Conservation (phyloP, 1,284 basidiomycete species). For the Hemileia vastatrix region DNA sequence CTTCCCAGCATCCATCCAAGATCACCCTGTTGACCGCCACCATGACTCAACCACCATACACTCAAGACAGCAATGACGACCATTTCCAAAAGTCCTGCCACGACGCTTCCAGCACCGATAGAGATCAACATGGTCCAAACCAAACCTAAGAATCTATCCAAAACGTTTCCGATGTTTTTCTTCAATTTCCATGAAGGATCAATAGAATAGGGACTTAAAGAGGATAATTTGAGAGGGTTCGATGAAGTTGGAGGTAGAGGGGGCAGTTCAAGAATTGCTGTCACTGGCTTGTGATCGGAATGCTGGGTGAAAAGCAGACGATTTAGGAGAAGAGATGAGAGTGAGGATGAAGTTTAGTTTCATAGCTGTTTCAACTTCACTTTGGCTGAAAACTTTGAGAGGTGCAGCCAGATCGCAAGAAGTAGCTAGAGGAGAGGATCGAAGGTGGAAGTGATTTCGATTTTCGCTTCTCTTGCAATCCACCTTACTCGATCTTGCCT, state of each 20-base stretch:
- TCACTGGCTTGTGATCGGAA: slow-evolving; percentile 45
- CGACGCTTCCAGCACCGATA: slow-evolving; percentile 63
- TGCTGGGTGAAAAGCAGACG: slow-evolving; percentile 15
- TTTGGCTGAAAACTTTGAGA: no score
- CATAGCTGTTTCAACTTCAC: no score
- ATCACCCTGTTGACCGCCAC: no score
- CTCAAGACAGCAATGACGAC: no score
- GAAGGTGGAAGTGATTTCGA: background rate
- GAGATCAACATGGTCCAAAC: slow-evolving; percentile 63
- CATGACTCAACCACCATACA: no score
- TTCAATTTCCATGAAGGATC: slow-evolving; percentile 50
- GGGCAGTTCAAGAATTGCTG: slow-evolving; percentile 38
- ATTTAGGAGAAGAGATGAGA: background rate
- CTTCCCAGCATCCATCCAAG: no score
- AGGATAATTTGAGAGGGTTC: slow-evolving; percentile 48
- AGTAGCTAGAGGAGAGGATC: no score
- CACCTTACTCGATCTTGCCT: slow-evolving; percentile 1
- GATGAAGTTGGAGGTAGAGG: background rate
- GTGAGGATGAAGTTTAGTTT: no score
- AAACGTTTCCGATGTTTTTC: slow-evolving; percentile 54
- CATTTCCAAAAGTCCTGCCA: no score
- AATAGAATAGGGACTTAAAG: slow-evolving; percentile 27
- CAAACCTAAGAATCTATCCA: slow-evolving; percentile 65
- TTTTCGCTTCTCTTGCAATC: background rate
- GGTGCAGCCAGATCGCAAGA: no score